A percentile compares a stretch with the other conserved stretches of the same genome.
Conservation (phyloP, 345 rosid species). For the Corymbia maculata region DNA sequence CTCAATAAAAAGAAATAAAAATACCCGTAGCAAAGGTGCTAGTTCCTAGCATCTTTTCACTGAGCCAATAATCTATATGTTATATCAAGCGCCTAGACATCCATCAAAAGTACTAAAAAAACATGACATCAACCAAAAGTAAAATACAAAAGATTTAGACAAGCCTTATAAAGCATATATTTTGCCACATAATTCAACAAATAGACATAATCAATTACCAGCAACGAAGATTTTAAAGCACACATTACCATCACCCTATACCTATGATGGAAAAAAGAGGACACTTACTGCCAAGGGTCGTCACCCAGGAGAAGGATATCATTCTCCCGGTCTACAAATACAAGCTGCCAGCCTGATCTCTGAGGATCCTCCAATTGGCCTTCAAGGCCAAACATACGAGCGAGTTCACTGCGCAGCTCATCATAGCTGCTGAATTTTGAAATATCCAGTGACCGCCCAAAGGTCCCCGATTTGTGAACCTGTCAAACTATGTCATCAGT, state of each 20-base stretch:
- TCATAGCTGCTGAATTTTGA: conserved; percentile 39
- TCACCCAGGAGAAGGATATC: conserved; percentile 45
- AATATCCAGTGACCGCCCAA: conserved; percentile 39
- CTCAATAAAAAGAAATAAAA: neutral
- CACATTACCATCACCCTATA: neutral
- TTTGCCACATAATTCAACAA: neutral
- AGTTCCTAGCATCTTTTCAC: neutral
- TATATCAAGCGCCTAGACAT: neutral
- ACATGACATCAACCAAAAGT: neutral
- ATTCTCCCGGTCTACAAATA: conserved; percentile 45
- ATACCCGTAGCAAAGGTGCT: neutral
- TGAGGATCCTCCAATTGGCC: conserved; percentile 44
- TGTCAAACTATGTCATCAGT: neutral
- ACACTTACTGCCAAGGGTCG: conserved; percentile 43
- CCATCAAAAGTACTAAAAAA: neutral
- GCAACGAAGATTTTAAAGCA: neutral
- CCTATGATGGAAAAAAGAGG: neutral
- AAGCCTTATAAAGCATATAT: neutral
- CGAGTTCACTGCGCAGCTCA: conserved; percentile 39
- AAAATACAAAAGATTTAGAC: neutral
- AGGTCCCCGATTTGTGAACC: conserved; percentile 39
- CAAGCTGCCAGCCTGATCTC: conserved; percentile 65
- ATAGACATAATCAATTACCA: neutral
- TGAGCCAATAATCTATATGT: neutral
- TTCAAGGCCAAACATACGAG: conserved; percentile 38